Percentiles rank a stretch among this genome's conserved stretches.
Conservation (phyloP, 1,284 basidiomycete species). For the Ustilago hordei region DNA sequence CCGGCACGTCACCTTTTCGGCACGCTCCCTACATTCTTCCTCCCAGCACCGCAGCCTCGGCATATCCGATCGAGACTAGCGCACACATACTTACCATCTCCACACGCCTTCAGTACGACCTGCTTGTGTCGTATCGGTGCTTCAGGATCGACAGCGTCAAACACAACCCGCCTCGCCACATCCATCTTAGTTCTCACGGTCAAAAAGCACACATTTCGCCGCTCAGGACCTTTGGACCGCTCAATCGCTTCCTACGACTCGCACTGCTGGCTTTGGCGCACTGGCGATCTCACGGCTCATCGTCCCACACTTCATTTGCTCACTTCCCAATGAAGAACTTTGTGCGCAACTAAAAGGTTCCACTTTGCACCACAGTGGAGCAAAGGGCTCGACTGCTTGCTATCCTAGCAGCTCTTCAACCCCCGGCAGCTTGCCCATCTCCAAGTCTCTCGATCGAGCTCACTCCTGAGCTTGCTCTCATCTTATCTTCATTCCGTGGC, state of each 20-base stretch:
- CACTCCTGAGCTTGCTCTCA: not conserved
- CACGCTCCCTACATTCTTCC: slow-evolving; percentile 47
- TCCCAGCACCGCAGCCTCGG: not conserved
- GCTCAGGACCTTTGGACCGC: not conserved
- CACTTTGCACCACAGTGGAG: slow-evolving; percentile 4
- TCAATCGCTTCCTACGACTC: not conserved
- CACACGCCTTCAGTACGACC: not conserved
- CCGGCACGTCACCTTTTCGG: slow-evolving; percentile 4
- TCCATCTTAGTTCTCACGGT: not conserved
- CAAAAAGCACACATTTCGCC: not conserved
- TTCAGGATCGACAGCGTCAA: not conserved
- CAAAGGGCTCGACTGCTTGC: not conserved
- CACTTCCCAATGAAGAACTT: slow-evolving; percentile 26
- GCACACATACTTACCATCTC: not conserved
- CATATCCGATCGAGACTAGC: not conserved
- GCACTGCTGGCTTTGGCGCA: not conserved
- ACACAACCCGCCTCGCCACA: not conserved
- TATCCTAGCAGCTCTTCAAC: not conserved
- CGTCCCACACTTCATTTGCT: slow-evolving; percentile 18
- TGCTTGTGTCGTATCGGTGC: not conserved
- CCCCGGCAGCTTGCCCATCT: not conserved
- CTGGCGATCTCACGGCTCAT: slow-evolving; percentile 6
- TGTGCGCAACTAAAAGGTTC: slow-evolving; percentile 10
- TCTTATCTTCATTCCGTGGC: not conserved
- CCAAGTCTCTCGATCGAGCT: not conserved